Base-by-base conservation (phyloP, 1,139 yeast species). In the Blastobotrys persicus region DNA sequence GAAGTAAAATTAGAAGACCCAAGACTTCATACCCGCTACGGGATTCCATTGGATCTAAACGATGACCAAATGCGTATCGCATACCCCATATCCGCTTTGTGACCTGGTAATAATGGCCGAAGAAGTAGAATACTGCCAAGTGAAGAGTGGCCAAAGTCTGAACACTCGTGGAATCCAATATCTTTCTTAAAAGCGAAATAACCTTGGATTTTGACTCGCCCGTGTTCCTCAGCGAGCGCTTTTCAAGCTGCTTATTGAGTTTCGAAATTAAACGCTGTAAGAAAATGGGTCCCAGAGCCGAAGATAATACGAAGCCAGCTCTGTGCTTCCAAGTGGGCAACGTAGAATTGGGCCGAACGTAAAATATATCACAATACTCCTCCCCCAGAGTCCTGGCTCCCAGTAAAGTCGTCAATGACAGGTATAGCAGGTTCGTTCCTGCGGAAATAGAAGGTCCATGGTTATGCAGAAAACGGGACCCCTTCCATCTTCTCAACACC, bases 311-410 rank as follows among this genome's bases (percentile, higher is more conserved):
- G 48, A 54, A 69, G 5, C 63, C 66, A 2, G 59, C 57, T 16
- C 70, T 55, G 35, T 68, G 53, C 38, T 49, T 40, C 53, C 56
- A 52, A 9, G 55, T 46, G 5, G 67, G 66, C 2, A 64, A 47
- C 59, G 71, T 0, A 83, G 88, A 47, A 67, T 68, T 51, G 75
- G 73, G 51, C 65, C 65, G 75, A 4, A 87, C 86, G 61, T 88
- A 88, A 16, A 85, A 72, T 51, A 91, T 71, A 66, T 91, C 96
- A 14, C 91, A 92, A 65, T 91, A 91, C 67, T 92, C 98, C 64
- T 91, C 98, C 0, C 98, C 98, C 31, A 91, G 70, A 0, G 98
- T 91, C 50, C 94, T 74, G 3, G 88, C 80, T 0, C 94, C 92
- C 3, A 80, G 55, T 13, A 85, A 66, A 0, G 96, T 88, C 0